Base-by-base conservation (phyloP, 2,329 filamentous ascomycete genomes). In the Penicillium hordei region DNA sequence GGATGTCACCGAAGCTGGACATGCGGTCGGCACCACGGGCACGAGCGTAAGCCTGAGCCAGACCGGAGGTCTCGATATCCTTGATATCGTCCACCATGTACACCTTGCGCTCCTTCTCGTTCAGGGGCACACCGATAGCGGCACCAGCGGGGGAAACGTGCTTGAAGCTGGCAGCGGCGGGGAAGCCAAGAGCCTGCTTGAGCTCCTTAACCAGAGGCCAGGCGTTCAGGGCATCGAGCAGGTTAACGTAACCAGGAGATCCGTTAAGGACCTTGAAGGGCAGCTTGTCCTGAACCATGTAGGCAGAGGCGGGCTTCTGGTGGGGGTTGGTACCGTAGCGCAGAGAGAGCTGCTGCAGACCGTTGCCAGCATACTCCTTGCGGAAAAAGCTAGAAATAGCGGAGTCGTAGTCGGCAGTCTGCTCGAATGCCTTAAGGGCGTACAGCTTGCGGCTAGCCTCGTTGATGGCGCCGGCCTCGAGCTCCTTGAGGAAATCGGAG, bases 161-260 rank as follows among this genome's bases (percentile, higher is more conserved):
- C 86, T 97, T 99, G 87, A 99, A 99, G 75, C 91, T 96, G 62
- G 94, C 93, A 31, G 94, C 94, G 53, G 94, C 94, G 34, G 94
- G 91, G 75, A 89, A 88, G 67, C 89, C 88, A 23, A 97, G 86
- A 23, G 93, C 91, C 67, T 89, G 82, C 82, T 92, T 95, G 70
- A 99, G 85, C 81, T 99, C 94, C 83, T 96, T 96, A 57, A 99
- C 94, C 60, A 99, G 81, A 7, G 91, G 90, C 94, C 94, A 99
- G 67, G 92, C 91, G 78, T 99, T 99, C 68, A 99, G 85, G 50
- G 91, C 91, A 77, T 99, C 94, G 48, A 99, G 86, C 49, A 99
- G 84, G 81, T 99, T 99, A 82, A 99, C 94, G 78, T 97, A 99
- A 53, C 94, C 94, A 8, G 94, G 94, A 9, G 92, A 85, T 52